Evolutionary conservation across 768 basidiomycete species (phyloP), one percentile per base, ranked within the genome.

Genomic region (Baorangia bicolor): DNA sequence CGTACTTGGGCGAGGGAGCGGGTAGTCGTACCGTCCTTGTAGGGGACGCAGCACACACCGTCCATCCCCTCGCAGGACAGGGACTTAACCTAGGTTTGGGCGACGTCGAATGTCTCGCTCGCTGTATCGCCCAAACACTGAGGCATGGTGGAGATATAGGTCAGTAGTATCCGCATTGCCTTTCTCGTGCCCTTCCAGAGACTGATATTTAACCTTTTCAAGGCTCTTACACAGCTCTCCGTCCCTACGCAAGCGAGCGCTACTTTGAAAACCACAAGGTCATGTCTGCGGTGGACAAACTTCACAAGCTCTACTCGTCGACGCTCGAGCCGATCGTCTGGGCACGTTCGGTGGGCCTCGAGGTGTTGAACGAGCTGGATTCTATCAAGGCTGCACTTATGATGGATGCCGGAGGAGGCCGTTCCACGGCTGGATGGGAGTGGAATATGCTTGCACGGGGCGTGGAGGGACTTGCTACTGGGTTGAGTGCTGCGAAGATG

Each of bases 41-140:
- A 2, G 97, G 97, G 2, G 97, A 99, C 72, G 95, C 96, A 1
- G 97, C 95, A 18, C 97, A 98, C 66, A 92, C 92, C 0, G 77
- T 94, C 2, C 96, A 98, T 67, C 96, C 97, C 1, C 82, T 98
- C 27, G 96, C 95, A 0, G 97, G 97, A 2, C 96, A 98, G 69
- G 97, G 96, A 0, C 78, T 98, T 39, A 98, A 99, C 70, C 75
- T 96, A 67, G 97, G 96, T n/a, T 76, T 99, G 28, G 87, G 78
- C 1, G 96, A 99, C 68, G 92, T 88, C 3, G 81, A 87, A 64
- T 80, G 81, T 53, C 81, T 99, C 14, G 76, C 85, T 1, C 77
- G 79, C 44, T 84, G 84, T 60, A 83, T 98, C 35, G 73, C 84
- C 31, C 64, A 74, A 7, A 79, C 87, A 1, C 59, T 89, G 20